These are phyloP conservation scores for Boletus sp. DNA, from an alignment of 768 basidiomycete genomes.

Conservation along the genomic window DNA sequence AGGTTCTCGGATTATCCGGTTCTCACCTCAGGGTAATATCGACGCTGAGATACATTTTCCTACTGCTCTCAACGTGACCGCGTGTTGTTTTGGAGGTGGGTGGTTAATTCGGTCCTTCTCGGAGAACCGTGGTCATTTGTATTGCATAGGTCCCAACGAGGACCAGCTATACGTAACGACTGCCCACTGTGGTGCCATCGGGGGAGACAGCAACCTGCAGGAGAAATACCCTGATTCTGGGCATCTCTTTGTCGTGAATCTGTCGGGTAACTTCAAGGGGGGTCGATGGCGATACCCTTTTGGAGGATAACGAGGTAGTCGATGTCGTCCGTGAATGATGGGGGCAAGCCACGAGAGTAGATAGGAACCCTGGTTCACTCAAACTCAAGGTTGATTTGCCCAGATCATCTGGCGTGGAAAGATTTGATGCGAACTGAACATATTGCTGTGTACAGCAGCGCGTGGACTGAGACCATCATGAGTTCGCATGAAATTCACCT, in stretches of 20 bases:
- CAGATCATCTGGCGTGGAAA: not conserved
- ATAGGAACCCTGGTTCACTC: not conserved
- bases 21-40: constrained; percentile 49
- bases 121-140: not conserved
- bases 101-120: constrained; percentile 2
- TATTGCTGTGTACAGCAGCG: too few species aligned
- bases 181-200: constrained; percentile 57
- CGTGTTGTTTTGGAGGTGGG: constrained; percentile 61
- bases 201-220: constrained; percentile 46
- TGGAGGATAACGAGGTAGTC: constrained; percentile 10
- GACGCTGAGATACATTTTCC: constrained; percentile 60
- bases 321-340: not conserved
- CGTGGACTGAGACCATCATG: constrained; percentile 7
- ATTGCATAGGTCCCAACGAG: constrained; percentile 48
- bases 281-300: constrained; percentile 24
- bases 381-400: too few species aligned
- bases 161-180: constrained; percentile 60
- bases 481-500: constrained; percentile 17
- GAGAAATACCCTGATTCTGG: constrained; percentile 36
- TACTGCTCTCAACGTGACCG: constrained; percentile 60
- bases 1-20: constrained; percentile 57
- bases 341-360: not conserved
- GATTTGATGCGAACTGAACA: not conserved
- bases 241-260: constrained; percentile 33
- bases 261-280: constrained; percentile 28